Conservation (phyloP, 2,329 filamentous ascomycete genomes). For the Clathrospora elynae region DNA sequence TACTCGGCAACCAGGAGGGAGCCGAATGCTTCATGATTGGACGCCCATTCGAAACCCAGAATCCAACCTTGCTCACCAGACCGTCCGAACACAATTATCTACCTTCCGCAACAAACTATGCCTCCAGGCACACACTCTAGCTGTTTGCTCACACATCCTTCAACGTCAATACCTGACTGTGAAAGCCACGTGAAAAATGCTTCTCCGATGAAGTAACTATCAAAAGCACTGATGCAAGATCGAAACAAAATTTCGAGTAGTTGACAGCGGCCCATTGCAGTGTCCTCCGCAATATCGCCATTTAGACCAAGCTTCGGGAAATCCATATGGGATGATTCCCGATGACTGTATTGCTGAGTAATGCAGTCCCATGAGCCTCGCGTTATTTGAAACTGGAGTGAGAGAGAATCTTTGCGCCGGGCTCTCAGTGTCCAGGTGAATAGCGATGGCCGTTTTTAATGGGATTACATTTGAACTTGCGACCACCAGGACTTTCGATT, state of each 20-base stretch:
- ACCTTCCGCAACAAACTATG: neutral
- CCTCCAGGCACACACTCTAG: neutral
- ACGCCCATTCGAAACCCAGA: slow-evolving; percentile 7
- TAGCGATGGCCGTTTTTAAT: neutral
- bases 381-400: too few species aligned
- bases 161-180: slow-evolving; percentile 1
- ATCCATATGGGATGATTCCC: too few species aligned
- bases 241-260: neutral
- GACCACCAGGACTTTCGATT: neutral
- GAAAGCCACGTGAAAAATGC: slow-evolving; percentile 1
- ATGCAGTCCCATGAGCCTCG: neutral
- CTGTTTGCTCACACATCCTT: slow-evolving; percentile 4
- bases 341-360: neutral
- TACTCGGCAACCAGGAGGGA: slow-evolving; percentile 13
- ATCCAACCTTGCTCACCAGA: neutral
- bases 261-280: neutral
- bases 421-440: too few species aligned
- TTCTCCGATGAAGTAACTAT: neutral
- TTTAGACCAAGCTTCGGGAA: neutral
- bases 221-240: neutral
- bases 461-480: neutral
- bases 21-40: slow-evolving; percentile 1
- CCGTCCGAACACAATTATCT: slow-evolving; percentile 4
- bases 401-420: too few species aligned
- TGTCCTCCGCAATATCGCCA: neutral